Evolutionary conservation across 2,329 filamentous ascomycete genomes (phyloP).

Genomic region (Fusarium armeniacum): DNA sequence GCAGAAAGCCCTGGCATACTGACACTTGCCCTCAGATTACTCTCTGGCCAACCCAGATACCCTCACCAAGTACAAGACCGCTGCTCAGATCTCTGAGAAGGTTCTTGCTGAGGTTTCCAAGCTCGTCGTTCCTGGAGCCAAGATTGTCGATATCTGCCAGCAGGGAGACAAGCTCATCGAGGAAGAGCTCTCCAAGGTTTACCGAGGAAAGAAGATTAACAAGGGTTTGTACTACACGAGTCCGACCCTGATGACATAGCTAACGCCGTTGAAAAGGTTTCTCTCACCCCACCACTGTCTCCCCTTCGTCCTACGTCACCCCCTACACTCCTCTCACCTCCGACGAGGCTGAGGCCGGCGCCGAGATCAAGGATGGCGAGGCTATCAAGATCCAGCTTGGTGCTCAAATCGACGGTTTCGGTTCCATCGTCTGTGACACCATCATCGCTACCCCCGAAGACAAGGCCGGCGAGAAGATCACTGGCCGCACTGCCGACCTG

Average conservation of each 20-base stretch:
- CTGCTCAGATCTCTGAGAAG: slow-evolving; percentile 94
- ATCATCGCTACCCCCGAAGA: slow-evolving; percentile 78
- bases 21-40: slow-evolving; percentile 74
- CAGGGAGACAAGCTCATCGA: slow-evolving; percentile 95
- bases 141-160: slow-evolving; percentile 94
- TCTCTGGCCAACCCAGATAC: slow-evolving; percentile 92
- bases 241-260: slow-evolving; percentile 13
- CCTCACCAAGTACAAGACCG: slow-evolving; percentile 99
- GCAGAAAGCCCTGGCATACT: slow-evolving; percentile 19
- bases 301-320: slow-evolving; percentile 92
- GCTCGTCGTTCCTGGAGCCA: slow-evolving; percentile 84
- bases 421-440: slow-evolving; percentile 95
- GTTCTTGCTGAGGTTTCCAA: slow-evolving; percentile 87
- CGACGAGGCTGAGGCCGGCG: slow-evolving; percentile 85
- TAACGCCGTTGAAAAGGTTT: slow-evolving; percentile 70
- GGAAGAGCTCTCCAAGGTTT: slow-evolving; percentile 94
- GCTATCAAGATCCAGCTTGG: slow-evolving; percentile 98
- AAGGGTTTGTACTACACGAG: slow-evolving; percentile 75
- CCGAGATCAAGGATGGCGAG: slow-evolving; percentile 86
- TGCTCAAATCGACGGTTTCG: slow-evolving; percentile 97
- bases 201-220: slow-evolving; percentile 95
- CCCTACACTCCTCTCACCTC: slow-evolving; percentile 94
- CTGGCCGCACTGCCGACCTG: slow-evolving; percentile 86
- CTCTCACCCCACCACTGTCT: slow-evolving; percentile 94
- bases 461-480: slow-evolving; percentile 73